Conservation (phyloP, 176 grass and related monocot species). For the Dactylis glomerata region DNA sequence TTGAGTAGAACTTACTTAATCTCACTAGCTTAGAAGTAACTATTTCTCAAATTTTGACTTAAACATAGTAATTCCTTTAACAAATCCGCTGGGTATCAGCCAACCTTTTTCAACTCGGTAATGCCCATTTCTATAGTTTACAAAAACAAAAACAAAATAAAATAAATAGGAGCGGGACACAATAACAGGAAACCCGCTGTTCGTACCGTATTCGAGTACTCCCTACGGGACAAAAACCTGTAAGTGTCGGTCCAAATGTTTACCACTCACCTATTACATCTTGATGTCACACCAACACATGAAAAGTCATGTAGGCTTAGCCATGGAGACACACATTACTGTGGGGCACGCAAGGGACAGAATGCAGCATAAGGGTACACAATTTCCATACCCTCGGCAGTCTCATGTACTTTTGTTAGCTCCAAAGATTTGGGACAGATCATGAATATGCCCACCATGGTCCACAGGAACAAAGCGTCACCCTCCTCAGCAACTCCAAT, state of each 20-base stretch:
- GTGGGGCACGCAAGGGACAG: background rate
- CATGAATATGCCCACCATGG: background rate
- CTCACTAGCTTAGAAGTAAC: too few relatives aligned
- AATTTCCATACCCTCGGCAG: background rate
- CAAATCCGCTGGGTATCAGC: background rate
- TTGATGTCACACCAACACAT: background rate
- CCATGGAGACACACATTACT: background rate
- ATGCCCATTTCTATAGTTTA: background rate
- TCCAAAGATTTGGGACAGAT: background rate
- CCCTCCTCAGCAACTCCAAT: background rate
- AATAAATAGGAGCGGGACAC: background rate
- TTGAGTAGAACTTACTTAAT: too few relatives aligned
- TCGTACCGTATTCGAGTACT: background rate
- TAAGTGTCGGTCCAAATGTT: background rate
- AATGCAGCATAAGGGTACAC: background rate
- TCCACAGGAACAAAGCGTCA: background rate
- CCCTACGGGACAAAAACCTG: background rate
- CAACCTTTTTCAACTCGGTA: background rate
- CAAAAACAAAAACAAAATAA: background rate
- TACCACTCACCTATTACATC: background rate
- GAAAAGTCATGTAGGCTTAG: background rate
- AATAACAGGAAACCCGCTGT: background rate
- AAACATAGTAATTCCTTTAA: background rate
- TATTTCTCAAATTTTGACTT: too few relatives aligned
- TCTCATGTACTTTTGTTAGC: background rate